A percentile compares a stretch with the other conserved stretches of the same genome.
phyloP scores from a whole-genome alignment of 2,329 filamentous ascomycete species.

The Fusarium illudens region DNA sequence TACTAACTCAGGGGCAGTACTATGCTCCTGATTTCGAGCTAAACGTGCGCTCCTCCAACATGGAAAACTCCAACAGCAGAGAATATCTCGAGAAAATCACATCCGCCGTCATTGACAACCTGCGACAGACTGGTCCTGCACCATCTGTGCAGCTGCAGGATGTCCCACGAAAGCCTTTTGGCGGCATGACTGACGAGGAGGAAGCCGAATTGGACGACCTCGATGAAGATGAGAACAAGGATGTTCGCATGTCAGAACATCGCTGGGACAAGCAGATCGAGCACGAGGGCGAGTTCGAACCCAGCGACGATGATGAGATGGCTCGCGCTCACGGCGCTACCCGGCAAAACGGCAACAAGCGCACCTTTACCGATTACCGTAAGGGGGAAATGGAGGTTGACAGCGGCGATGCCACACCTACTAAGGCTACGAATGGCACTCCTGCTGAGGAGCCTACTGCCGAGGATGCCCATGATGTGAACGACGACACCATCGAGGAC shows the following conservation, averaged over 20 bases:
- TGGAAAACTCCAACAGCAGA: constrained; percentile 88
- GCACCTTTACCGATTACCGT: constrained; percentile 62
- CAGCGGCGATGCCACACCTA: constrained; percentile 50
- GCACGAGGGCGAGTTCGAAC: constrained; percentile 82
- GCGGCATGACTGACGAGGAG: constrained; percentile 71
- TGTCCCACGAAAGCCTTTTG: constrained; percentile 68
- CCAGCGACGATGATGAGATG: constrained; percentile 90
- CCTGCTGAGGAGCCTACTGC: constrained; percentile 40
- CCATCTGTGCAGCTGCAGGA: constrained; percentile 94
- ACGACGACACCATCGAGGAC: constrained; percentile 57
- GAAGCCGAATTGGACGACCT: constrained; percentile 72
- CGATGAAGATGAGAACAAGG: constrained; percentile 87
- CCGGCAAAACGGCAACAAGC: constrained; percentile 56
- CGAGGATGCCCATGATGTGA: constrained; percentile 48
- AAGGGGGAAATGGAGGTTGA: constrained; percentile 53
- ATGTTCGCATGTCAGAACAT: constrained; percentile 81
- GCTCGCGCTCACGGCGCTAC: constrained; percentile 76
- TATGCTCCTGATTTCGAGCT: constrained; percentile 92
- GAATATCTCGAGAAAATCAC: constrained; percentile 86
- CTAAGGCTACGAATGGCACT: constrained; percentile 46
- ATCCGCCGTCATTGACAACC: constrained; percentile 82
- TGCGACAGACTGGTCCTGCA: constrained; percentile 83
- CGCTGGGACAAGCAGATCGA: constrained; percentile 82
- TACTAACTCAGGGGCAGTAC: constrained; percentile 65
- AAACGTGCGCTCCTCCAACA: constrained; percentile 86